phyloP scores from a whole-genome alignment of 306 rosid species.

The Luffa acutangula region DNA sequence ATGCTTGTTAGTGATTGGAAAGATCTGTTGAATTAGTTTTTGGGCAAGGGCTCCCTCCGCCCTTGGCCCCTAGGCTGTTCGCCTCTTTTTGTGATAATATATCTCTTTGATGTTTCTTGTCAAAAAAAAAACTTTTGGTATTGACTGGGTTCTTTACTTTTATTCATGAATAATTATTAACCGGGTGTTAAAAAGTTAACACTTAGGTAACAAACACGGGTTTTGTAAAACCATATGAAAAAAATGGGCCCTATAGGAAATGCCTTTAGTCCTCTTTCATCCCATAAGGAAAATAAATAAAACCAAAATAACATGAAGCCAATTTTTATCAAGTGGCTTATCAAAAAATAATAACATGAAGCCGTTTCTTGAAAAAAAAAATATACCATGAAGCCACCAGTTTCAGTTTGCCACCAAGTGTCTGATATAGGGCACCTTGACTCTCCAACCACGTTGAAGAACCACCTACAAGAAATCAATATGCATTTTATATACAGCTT shows the following conservation, averaged over 20 bases:
- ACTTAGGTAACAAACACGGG: background rate
- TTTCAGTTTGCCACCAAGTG: constrained; percentile 99
- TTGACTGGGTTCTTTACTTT: background rate
- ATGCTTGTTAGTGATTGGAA: no score
- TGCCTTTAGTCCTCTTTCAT: background rate
- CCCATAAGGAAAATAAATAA: constrained; percentile 6
- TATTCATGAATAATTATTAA: background rate
- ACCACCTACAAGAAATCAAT: constrained; percentile 57
- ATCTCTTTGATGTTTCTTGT: no score
- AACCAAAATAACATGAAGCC: constrained; percentile 77
- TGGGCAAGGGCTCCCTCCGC: no score
- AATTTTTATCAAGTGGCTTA: background rate
- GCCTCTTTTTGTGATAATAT: no score
- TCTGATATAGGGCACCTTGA: constrained; percentile 95
- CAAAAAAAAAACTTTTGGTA: background rate
- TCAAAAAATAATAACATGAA: background rate
- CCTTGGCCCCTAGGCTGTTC: no score
- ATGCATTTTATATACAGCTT: background rate
- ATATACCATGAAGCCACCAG: constrained; percentile 96
- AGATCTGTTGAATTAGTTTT: no score
- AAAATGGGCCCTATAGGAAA: background rate
- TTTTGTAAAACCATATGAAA: background rate
- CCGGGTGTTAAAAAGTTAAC: background rate
- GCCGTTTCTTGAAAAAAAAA: background rate
- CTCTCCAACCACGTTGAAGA: constrained; percentile 83